Evolutionary conservation across 768 basidiomycete genomes (phyloP).

Genomic region (Calvatia gigantea): DNA sequence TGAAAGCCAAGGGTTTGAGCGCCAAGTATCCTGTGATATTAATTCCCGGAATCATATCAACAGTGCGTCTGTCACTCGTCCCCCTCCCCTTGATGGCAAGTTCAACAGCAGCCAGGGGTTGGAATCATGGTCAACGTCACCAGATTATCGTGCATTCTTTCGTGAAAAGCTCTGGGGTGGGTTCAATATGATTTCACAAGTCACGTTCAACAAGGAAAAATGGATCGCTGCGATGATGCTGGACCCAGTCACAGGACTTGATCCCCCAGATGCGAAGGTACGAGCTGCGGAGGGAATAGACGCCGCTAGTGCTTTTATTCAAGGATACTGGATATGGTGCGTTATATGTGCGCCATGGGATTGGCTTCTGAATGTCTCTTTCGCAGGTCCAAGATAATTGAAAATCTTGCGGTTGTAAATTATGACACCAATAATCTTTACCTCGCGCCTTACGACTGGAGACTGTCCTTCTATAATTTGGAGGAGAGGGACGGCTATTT

Average conservation of each 20-base stretch:
- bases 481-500: slow-evolving; percentile 92
- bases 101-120: slow-evolving; percentile 47
- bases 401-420: slow-evolving; percentile 89
- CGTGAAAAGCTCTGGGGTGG: slow-evolving; percentile 85
- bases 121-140: slow-evolving; percentile 91
- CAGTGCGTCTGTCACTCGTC: slow-evolving; percentile 42
- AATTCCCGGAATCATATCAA: slow-evolving; percentile 89
- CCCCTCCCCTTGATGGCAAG: background rate
- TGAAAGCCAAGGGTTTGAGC: slow-evolving; percentile 58
- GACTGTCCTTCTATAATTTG: slow-evolving; percentile 82
- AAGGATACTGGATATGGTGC: slow-evolving; percentile 94
- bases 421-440: slow-evolving; percentile 90
- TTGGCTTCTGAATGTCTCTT: background rate
- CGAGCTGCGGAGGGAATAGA: slow-evolving; percentile 91
- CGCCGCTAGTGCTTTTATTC: slow-evolving; percentile 81
- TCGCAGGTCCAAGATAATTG: slow-evolving; percentile 82
- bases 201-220: slow-evolving; percentile 76
- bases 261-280: slow-evolving; percentile 81
- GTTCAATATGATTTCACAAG: slow-evolving; percentile 80
- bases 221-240: slow-evolving; percentile 93
- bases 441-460: slow-evolving; percentile 90
- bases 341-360: slow-evolving; percentile 6
- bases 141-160: slow-evolving; percentile 85
- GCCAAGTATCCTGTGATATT: slow-evolving; percentile 80
- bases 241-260: slow-evolving; percentile 88